phyloP scores from a whole-genome alignment of 1,284 basidiomycete species.

The Melampsora americana region DNA sequence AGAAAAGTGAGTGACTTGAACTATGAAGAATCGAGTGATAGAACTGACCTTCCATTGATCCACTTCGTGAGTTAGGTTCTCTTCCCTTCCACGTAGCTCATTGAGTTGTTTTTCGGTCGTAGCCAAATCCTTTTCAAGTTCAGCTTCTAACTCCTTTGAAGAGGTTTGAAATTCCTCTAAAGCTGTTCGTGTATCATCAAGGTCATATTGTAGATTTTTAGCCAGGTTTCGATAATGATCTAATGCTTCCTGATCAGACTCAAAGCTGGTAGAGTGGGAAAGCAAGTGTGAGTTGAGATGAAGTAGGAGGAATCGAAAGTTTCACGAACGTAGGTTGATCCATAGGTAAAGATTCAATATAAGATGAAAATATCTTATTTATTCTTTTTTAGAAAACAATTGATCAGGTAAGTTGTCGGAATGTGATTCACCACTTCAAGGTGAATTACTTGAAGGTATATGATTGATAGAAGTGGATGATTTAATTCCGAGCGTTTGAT shows the following conservation, averaged over 20 bases:
- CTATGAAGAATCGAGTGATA: constrained; percentile 19
- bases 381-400: too few relatives aligned
- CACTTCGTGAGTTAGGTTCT: constrained; percentile 70
- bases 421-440: too few relatives aligned
- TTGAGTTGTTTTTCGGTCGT: constrained; percentile 79
- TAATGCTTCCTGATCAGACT: constrained; percentile 24
- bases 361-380: too few relatives aligned
- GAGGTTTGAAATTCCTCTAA: constrained; percentile 80
- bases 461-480: too few relatives aligned
- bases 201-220: constrained; percentile 31
- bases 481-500: too few relatives aligned
- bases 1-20: constrained; percentile 36
- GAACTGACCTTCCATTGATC: constrained; percentile 83
- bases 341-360: neutral
- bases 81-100: constrained; percentile 71
- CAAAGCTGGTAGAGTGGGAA: constrained; percentile 11
- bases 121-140: constrained; percentile 81
- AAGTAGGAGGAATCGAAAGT: neutral
- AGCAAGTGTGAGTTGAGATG: neutral
- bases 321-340: neutral
- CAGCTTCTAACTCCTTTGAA: constrained; percentile 87
- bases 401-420: too few relatives aligned
- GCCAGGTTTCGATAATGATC: constrained; percentile 35
- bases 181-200: constrained; percentile 37
- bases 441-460: too few relatives aligned